Evolutionary conservation across 306 rosid species (phyloP), one percentile per base, ranked within the genome.

Genomic region (Ormosia semicastrata): DNA sequence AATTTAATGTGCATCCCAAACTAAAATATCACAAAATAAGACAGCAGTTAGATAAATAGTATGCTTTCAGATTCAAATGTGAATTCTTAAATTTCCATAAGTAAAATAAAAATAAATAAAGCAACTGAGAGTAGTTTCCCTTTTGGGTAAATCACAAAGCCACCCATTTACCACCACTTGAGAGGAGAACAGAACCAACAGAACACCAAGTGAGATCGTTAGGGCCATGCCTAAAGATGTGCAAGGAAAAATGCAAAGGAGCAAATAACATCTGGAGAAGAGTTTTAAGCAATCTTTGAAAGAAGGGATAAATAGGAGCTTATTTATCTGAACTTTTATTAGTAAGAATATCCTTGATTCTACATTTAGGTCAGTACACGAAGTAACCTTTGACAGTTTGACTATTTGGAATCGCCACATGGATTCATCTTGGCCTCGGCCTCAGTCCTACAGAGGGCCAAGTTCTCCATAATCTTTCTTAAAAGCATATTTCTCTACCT

Each of bases 301-400:
- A 24, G 24, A 24, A 24, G 24, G 24, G 56, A 43, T 57, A 4
- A 24, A 39, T 7, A 18, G 13, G 47, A 7, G 24, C 71, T 14
- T 49, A 46, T 63, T 62, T 18, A 15, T 63, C 37, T 15, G 14
- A 65, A 49, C 33, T 5, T 65, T 50, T 65, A 56, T 66, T 8
- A 37, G 52, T 56, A 40, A 53, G 66, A 78, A 78, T 39, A 53
- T 77, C 41, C 39, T 50, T 37, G 50, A 43, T 78, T 78, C 76
- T 78, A 5, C 32, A 13, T 13, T 46, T 6, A 6, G 36, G 11
- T 47, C 12, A 12, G 6, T 69, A 10, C 7, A 6, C 3, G 33
- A 63, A 63, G 24, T 24, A 24, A 24, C 36, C 52, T 10, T 30
- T 13, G 36, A 63, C 3, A 63, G 46, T 63, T 63, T 32, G 43